Base-by-base conservation (phyloP, 129 eudicot genomes). In the Deinandra increscens region DNA sequence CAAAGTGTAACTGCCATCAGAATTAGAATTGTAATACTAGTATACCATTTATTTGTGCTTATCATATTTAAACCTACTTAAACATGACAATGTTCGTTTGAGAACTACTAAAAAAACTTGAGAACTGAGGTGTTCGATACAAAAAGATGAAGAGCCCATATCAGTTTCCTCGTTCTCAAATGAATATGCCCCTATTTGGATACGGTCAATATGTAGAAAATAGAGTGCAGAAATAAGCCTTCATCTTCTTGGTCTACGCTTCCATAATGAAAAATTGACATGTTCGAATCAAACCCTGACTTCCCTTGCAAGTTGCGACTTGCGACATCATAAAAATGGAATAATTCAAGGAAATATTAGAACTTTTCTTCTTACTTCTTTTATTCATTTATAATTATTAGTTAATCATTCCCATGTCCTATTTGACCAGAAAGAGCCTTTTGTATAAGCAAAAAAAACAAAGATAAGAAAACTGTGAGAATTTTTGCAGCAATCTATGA, bases 301-400 rank as follows among this genome's bases (percentile, higher is more conserved):
- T 34, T 61, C 43, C 39, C 55, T 71, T 65, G 43, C 53, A 45
- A n/a, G n/a, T n/a, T n/a, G n/a, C n/a, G n/a, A n/a, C 55, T 71
- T 65, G 43, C 53, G 26, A 43, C 36, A 44, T 13, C 33, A 22
- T 26, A 34, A 12, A 64, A 39, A 42, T 3, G 39, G 19, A 42
- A 41, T 6, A 48, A 48, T 15, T 58, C 13, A 12, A 58, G 7
- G 17, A 8, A 50, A 31, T 0, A 31, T 9, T 50, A 6, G 33
- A 18, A 15, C 6, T 49, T 50, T 22, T n/a, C 43, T 33, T 60
- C 66, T 34, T 33, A 15, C 66, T 54, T 20, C 15, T 22, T 11
- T 54, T 10, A 2, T 54, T 10, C 34, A 10, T 9, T 9, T 22
- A 49, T 54, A 14, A 5, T 3, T 60, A 31, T 7, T 36, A 33